Base-by-base conservation (phyloP, 139 green algal genomes). In the Chlamydomonas sp. region DNA sequence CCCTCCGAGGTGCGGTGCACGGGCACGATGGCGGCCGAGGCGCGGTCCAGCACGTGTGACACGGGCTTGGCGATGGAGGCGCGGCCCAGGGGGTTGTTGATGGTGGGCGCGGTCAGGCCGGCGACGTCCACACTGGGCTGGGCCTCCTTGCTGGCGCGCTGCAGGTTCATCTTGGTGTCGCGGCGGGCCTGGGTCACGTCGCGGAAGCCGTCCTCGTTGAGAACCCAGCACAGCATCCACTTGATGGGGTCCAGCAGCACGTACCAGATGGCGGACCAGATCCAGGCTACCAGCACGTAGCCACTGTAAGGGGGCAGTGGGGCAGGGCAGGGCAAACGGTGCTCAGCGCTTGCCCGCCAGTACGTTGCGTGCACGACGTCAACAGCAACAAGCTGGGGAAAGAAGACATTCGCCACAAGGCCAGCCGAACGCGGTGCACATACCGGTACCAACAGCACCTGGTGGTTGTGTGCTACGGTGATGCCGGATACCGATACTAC, bases 241-340 rank as follows among this genome's bases (percentile, higher is more conserved):
- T 97, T 96, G 88, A 96, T 92, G 74, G 90, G 91, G 90, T 96
- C 95, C 86, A 98, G 91, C 64, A 87, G 90, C 63, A 97, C 64
- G 92, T 97, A 95, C 94, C 94, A 98, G 85, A 97, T 95, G 71
- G 89, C 79, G 14, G 92, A 92, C 95, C 95, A 98, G 73, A 98
- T 94, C 95, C 95, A 97, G 58, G 95, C 95, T 0, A 93, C 95
- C 15, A 98, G 85, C 18, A 95, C 94, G 61, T 96, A 98, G 80
- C 93, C 89, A 59, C 91, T 95, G 93, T 79, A 82, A 64, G 5
- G 49, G 58, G 62, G 59, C 58, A 20, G 12, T 49, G 31, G 31
- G 31, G 31, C 31, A 49, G 31, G 31, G 31, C 31, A 49, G 31
- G 31, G 31, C 31, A 49, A 49, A 49, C 31, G 31, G 31, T 49